phyloP scores from a whole-genome alignment of 768 basidiomycete species.

The Mycena albidolilacea region DNA sequence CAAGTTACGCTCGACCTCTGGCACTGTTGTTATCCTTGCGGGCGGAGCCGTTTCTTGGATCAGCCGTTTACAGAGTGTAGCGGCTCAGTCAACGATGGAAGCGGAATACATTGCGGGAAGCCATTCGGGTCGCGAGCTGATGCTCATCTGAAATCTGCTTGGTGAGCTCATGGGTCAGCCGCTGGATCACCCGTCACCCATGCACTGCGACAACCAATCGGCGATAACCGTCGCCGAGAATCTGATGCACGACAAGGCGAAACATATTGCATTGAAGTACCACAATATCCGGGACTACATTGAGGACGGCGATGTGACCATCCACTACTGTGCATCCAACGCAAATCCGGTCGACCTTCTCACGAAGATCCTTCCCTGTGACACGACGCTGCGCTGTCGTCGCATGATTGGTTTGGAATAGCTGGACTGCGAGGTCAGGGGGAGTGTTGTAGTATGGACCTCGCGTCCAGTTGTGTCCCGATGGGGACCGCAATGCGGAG shows the following conservation, averaged over 20 bases:
- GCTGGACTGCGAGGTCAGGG: too few species aligned
- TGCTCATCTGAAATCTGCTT: not conserved
- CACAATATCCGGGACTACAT: too few species aligned
- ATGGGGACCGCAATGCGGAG: too few species aligned
- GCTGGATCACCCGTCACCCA: too few species aligned
- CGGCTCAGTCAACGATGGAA: not conserved
- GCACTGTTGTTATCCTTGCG: not conserved
- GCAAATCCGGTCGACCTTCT: not conserved
- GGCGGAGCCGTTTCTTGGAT: conserved; percentile 5
- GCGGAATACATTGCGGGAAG: conserved; percentile 8
- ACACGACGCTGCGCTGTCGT: not conserved
- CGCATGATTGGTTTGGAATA: not conserved
- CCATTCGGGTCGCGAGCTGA: not conserved
- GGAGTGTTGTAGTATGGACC: too few species aligned
- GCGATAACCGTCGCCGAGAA: too few species aligned
- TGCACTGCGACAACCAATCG: too few species aligned
- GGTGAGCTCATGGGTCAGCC: not conserved
- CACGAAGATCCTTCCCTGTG: not conserved
- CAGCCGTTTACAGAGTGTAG: conserved; percentile 10
- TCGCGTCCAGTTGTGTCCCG: too few species aligned
- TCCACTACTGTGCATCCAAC: not conserved
- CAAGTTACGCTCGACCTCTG: not conserved
- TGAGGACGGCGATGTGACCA: not conserved
- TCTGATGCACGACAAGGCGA: too few species aligned
- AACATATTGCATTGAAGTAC: too few species aligned